Evolutionary conservation across 495 filamentous ascomycete genomes (phyloP), one percentile per base, ranked within the genome.

Genomic region (Penicillium robsamsonii): DNA sequence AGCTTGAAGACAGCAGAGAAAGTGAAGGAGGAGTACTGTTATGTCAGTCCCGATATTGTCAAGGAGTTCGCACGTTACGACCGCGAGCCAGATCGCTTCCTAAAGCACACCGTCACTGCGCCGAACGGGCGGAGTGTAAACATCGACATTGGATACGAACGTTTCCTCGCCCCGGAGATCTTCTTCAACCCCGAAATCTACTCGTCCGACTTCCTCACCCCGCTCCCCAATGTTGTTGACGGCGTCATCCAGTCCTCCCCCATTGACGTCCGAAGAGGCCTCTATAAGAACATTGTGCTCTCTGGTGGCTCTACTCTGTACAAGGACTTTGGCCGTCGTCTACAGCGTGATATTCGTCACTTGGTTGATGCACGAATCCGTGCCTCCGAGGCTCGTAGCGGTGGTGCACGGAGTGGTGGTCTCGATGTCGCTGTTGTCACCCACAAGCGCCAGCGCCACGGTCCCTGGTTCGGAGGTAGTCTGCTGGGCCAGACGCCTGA

Each of bases 171-270:
- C 3, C 94, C 94, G 42, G 94, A 98, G 72, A 98, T 98, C 61
- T 98, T 97, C 79, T 98, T 98, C 81, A 98, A 97, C 73, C 94
- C 94, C 33, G 94, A 98, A 78, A 97, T 97, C 66, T 97, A 96
- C 78, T 96, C 90, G 30, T 96, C 92, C 55, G 95, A 98, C 72
- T 98, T 97, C 77, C 79, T 97, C 59, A 98, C 94, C 4, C 94
- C 94, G 6, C 81, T 98, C 3, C 94, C 94, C 30, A 91, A 79
- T 46, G 91, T 97, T 40, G 94, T 97, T 45, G 94, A 98, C 68
- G 88, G 87, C 48, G 94, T 97, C 56, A 98, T 98, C 66, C 94
- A 98, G 71, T 91, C 88, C 20, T 96, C 92, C 41, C 94, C 94
- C 30, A 98, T 98, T 64, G 94, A 98, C 69, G 94, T 98, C 46